Percentiles rank a stretch among this genome's conserved stretches.
Conservation (phyloP, 805 yeast species). For the Yarrowia porcina region DNA sequence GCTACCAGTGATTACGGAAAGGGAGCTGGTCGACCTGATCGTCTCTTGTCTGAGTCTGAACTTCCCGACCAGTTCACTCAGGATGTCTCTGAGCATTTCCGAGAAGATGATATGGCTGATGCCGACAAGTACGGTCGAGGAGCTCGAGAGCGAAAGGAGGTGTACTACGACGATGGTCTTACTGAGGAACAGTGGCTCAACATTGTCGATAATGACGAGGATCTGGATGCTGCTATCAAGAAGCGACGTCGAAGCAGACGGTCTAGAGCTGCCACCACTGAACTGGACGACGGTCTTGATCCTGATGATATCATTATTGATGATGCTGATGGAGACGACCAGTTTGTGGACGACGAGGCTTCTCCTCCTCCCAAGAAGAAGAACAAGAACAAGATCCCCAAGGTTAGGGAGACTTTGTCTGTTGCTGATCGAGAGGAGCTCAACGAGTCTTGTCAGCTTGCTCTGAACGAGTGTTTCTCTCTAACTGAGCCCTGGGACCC, state of each 20-base stretch:
- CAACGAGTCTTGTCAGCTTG: constrained; percentile 26
- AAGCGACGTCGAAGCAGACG: constrained; percentile 26
- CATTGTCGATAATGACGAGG: constrained; percentile 55
- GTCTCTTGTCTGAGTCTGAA: constrained; percentile 66
- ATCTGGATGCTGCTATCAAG: constrained; percentile 52
- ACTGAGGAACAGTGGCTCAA: constrained; percentile 91
- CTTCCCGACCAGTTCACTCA: constrained; percentile 76
- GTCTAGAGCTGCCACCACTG: constrained; percentile 1
- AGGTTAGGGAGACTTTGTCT: constrained; percentile 26
- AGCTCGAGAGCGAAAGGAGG: constrained; percentile 69
- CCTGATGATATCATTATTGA: neutral
- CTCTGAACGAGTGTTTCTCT: constrained; percentile 27
- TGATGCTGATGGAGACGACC: constrained; percentile 21
- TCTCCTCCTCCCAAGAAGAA: constrained; percentile 26
- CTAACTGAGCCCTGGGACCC: constrained; percentile 29
- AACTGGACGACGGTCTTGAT: constrained; percentile 21
- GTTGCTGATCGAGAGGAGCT: constrained; percentile 16
- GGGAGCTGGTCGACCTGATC: constrained; percentile 38
- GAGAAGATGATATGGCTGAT: constrained; percentile 41
- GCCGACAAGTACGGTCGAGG: constrained; percentile 59
- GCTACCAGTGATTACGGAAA: constrained; percentile 42
- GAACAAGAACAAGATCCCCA: constrained; percentile 28
- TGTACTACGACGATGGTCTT: constrained; percentile 74
- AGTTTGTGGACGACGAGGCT: constrained; percentile 27
- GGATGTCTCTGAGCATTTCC: constrained; percentile 42